phyloP scores from a whole-genome alignment of 176 grass and related monocot genomes.

The Rhynchospora breviuscula region DNA sequence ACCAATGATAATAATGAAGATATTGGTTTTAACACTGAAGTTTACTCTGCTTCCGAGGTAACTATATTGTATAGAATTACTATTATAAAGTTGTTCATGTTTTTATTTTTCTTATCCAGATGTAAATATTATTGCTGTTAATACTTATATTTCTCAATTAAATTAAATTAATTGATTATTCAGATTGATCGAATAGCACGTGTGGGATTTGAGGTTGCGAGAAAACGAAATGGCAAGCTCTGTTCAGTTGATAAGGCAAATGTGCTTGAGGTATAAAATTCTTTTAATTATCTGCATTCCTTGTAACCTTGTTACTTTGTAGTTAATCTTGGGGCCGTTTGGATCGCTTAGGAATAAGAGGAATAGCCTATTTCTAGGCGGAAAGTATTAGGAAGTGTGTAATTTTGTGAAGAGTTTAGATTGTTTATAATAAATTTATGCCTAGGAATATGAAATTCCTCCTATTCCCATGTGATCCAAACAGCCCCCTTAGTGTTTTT shows the following conservation, averaged over 20 bases:
- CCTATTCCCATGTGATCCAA: too few relatives aligned
- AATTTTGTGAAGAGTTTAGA: too few relatives aligned
- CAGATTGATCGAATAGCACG: constrained; percentile 84
- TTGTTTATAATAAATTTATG: too few relatives aligned
- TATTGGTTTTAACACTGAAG: constrained; percentile 86
- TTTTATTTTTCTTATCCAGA: neutral
- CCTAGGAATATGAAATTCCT: too few relatives aligned
- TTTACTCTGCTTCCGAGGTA: constrained; percentile 80
- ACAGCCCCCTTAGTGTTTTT: neutral
- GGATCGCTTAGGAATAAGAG: too few relatives aligned
- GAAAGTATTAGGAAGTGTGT: too few relatives aligned
- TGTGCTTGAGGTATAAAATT: constrained; percentile 68
- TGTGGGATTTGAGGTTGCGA: constrained; percentile 81
- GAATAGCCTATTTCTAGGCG: too few relatives aligned
- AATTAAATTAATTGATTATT: neutral
- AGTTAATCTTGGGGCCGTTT: too few relatives aligned
- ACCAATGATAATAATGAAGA: constrained; percentile 72
- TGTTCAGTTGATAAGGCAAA: constrained; percentile 97
- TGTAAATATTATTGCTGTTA: neutral
- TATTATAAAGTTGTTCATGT: constrained; percentile 11
- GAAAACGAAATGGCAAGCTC: constrained; percentile 61
- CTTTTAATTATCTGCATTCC: constrained; percentile 7
- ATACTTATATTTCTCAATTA: neutral
- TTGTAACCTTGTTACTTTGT: neutral
- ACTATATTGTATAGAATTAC: neutral